Percentiles rank a stretch among this genome's conserved stretches.
These are phyloP conservation scores for Fragaria nilgerrensis DNA, from an alignment of 306 rosid species.

Conservation along the genomic window DNA sequence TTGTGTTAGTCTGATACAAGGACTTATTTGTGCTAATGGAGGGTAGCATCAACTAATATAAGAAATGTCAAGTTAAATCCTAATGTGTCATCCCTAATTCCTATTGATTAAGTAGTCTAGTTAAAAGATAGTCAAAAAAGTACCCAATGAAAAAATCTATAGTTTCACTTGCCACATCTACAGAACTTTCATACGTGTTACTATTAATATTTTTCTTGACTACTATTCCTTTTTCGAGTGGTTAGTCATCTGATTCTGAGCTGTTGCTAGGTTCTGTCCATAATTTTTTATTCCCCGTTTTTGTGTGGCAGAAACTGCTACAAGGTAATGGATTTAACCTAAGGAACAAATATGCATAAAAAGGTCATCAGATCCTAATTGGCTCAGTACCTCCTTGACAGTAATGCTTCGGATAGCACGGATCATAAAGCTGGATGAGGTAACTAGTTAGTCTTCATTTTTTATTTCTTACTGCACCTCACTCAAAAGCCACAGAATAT, in stretches of 20 bases:
- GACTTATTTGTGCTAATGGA: neutral
- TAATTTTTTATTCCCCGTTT: constrained; percentile 1
- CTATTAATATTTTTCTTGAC: neutral
- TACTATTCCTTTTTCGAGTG: neutral
- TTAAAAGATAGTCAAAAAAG: constrained; percentile 2
- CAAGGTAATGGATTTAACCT: constrained; percentile 54
- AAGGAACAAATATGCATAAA: constrained; percentile 46
- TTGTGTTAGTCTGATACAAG: neutral
- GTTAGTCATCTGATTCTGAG: constrained; percentile 9
- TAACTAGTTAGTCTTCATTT: constrained; percentile 34
- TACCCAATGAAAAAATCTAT: neutral
- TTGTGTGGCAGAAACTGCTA: constrained; percentile 48
- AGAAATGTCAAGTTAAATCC: neutral
- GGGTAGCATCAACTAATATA: neutral
- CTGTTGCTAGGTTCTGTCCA: constrained; percentile 16
- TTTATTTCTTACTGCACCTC: constrained; percentile 12
- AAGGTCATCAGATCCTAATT: constrained; percentile 33
- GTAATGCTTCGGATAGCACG: constrained; percentile 58
- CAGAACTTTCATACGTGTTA: constrained; percentile 2
- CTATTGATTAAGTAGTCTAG: constrained; percentile 21
- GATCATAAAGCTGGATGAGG: constrained; percentile 79
- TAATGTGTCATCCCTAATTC: neutral
- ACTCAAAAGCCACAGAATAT: constrained; percentile 5
- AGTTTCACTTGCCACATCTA: neutral
- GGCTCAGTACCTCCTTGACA: constrained; percentile 40